Evolutionary conservation across 345 rosid species (phyloP).

Genomic region (Populus ilicifolia): DNA sequence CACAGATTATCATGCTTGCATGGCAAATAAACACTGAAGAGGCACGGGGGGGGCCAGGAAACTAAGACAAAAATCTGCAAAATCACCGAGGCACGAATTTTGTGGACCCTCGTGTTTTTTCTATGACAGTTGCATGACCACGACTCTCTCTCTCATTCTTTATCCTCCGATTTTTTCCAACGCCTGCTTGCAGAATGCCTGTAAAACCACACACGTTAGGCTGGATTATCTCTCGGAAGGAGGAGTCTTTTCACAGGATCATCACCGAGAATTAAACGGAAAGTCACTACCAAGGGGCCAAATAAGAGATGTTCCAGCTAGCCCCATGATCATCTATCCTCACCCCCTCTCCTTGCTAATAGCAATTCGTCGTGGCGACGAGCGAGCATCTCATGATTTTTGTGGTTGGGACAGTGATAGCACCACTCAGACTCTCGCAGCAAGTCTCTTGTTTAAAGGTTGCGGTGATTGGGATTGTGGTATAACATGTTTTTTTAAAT

Average conservation of each 20-base stretch:
- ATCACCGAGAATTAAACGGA: background rate
- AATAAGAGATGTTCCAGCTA: background rate
- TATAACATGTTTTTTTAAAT: too few relatives aligned
- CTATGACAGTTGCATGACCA: background rate
- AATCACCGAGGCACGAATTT: background rate
- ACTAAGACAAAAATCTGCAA: background rate
- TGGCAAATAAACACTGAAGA: background rate
- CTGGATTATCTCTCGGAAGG: background rate
- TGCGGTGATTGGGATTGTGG: too few relatives aligned
- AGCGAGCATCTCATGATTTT: background rate
- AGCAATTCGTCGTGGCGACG: background rate
- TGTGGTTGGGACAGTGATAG: background rate
- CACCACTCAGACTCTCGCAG: background rate
- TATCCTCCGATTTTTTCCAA: background rate
- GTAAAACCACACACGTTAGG: background rate
- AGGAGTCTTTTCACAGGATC: background rate
- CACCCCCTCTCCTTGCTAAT: background rate
- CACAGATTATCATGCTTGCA: background rate
- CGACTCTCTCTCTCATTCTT: background rate
- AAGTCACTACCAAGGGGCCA: background rate
- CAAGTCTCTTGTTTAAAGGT: background rate
- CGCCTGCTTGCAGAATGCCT: background rate
- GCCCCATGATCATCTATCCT: background rate
- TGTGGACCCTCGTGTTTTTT: background rate
- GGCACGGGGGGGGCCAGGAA: background rate